A percentile compares a stretch with the other conserved stretches of the same genome.
These are phyloP conservation scores for Teratosphaeria epicoccoides DNA, from an alignment of 2,329 filamentous ascomycete species.

Conservation along the genomic window DNA sequence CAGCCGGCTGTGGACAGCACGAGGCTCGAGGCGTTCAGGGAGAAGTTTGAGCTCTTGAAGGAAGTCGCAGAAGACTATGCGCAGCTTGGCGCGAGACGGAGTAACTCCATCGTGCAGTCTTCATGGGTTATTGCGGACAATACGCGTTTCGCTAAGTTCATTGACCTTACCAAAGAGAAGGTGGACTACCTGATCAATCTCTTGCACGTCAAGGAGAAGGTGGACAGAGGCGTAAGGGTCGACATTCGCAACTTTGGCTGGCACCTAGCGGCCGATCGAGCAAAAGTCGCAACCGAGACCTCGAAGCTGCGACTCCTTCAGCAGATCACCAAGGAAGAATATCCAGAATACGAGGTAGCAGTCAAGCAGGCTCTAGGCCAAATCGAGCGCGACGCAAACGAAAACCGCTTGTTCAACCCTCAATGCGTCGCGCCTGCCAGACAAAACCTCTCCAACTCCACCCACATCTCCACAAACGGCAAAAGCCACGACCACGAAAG, in stretches of 20 bases:
- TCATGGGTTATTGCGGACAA: slow-evolving; percentile 34
- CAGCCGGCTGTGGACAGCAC: slow-evolving; percentile 35
- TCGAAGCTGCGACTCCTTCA: slow-evolving; percentile 35
- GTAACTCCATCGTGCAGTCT: slow-evolving; percentile 22
- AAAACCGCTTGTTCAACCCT: slow-evolving; percentile 10
- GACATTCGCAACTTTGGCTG: slow-evolving; percentile 39
- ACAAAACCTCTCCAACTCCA: neutral
- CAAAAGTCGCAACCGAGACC: slow-evolving; percentile 26
- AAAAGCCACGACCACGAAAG: slow-evolving; percentile 3
- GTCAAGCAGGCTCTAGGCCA: slow-evolving; percentile 34
- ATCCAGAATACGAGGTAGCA: slow-evolving; percentile 35
- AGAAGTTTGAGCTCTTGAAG: slow-evolving; percentile 33
- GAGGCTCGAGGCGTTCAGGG: slow-evolving; percentile 36
- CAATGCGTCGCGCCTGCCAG: slow-evolving; percentile 1
- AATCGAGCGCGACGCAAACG: slow-evolving; percentile 25
- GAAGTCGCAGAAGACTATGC: slow-evolving; percentile 27
- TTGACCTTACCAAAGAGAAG: slow-evolving; percentile 31
- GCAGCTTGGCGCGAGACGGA: slow-evolving; percentile 19
- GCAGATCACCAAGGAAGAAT: slow-evolving; percentile 33
- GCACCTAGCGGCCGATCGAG: slow-evolving; percentile 30
- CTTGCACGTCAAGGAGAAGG: slow-evolving; percentile 33
- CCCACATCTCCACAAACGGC: neutral
- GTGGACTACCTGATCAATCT: slow-evolving; percentile 36
- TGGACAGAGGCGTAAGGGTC: slow-evolving; percentile 34
- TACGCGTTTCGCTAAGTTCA: slow-evolving; percentile 31